Evolutionary conservation across 352 stramenopile species (phyloP), one percentile per base, ranked within the genome.

Genomic region (Globisporangium nunn): DNA sequence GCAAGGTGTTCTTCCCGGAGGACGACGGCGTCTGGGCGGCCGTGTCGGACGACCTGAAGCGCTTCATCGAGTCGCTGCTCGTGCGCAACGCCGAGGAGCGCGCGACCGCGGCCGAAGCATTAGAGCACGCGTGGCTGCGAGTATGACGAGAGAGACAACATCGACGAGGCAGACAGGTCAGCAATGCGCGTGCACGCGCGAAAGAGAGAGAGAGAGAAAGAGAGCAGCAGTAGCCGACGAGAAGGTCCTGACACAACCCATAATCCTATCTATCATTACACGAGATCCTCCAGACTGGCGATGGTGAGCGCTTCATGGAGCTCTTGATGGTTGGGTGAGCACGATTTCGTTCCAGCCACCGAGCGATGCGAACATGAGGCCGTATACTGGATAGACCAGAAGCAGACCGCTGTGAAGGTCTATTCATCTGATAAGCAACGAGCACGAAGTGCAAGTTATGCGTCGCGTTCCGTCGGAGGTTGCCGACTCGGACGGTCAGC

Each of bases 41-140:
- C 48, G 61, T 76, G 51, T 91, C 83, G 35, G 66, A 71, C 15
- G 72, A 86, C 30, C 60, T 75, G 35, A 90, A 89, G 65, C 54
- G 59, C 3, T 89, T 93, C 50, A 91, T 93, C 28, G 74, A 89
- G 63, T 60, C 72, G 53, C 56, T 91, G 44, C 70, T 91, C 5
- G 78, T 91, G 56, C 83, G 81, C 15, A 86, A 93, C 59, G 79
- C 83, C 10, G 81, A 93, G 61, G 74, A 85, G 33, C 79, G 83
- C 31, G 81, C 64, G 55, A 89, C 81, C 18, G 83, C 83, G 0
- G 58, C 79, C 14, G 75, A 89, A 31, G 81, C 81, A 53, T 73
- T 93, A 61, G 61, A 87, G 53, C 83, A 91, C 61, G 60, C 74
- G 64, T 93, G 83, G 83, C 67, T 93, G 40, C 30, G 37, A 1